phyloP scores from a whole-genome alignment of 768 basidiomycete genomes.

The Collybia nuda region DNA sequence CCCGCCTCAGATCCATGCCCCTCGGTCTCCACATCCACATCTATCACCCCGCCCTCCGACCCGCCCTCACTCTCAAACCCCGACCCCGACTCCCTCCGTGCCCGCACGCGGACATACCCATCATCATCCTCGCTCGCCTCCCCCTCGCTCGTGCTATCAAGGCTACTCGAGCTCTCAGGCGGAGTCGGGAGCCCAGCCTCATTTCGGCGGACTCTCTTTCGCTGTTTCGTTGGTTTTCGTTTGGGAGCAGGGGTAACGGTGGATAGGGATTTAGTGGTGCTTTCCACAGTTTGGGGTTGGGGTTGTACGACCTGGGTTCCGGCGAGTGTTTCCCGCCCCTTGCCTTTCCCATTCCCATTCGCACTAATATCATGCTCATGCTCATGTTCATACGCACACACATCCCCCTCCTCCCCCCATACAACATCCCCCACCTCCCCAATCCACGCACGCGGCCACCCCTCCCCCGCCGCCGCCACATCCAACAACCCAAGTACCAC shows the following conservation, averaged over 20 bases:
- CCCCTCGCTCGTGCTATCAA: slow-evolving; percentile 1
- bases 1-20: too few species aligned
- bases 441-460: slow-evolving; percentile 18
- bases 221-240: background rate
- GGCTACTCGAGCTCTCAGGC: slow-evolving; percentile 11
- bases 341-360: background rate
- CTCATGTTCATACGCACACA: background rate
- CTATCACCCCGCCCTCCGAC: background rate
- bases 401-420: background rate
- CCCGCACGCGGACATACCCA: background rate
- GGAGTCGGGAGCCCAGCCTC: slow-evolving; percentile 14
- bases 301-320: too few species aligned
- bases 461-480: slow-evolving; percentile 8
- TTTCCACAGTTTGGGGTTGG: too few species aligned
- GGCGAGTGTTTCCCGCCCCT: background rate
- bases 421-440: slow-evolving; percentile 8
- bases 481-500: slow-evolving; percentile 28
- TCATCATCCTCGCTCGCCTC: background rate
- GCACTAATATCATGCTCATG: background rate
- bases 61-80: background rate
- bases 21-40: too few species aligned
- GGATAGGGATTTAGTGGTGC: too few species aligned
- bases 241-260: background rate
- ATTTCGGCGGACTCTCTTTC: slow-evolving; percentile 3
- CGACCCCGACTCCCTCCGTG: too few species aligned